Base-by-base conservation (phyloP, 306 rosid species). In the Vachellia pachyceras region DNA sequence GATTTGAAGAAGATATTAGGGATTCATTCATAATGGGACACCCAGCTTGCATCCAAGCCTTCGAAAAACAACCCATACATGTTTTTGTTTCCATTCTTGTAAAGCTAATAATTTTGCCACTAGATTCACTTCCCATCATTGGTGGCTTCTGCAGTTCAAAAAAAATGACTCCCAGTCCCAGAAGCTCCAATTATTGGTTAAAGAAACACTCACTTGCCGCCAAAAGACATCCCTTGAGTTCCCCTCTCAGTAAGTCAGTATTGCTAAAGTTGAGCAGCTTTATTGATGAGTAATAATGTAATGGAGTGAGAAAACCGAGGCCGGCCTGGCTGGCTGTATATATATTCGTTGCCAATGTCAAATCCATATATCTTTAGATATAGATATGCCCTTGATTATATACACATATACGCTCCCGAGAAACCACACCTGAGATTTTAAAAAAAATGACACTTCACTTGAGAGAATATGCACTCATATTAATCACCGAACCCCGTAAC, bases 101-200 rank as follows among this genome's bases (percentile, higher is more conserved):
- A 92, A 89, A 90, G 94, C 82, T 63, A 63, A 7, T 70, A 57
- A 6, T 70, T 55, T 55, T 85, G 25, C 93, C 90, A 89, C 88
- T 90, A 74, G 86, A 86, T 79, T 74, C 74, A 45, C 58, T 55
- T 49, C 79, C 74, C 85, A 90, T 88, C 76, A 90, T 86, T 88
- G 86, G 85, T 78, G 76, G 77, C 86, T 84, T 71, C 75, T 17
- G 58, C 22, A 84, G 70, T 80, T 84, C 50, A 79, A 79, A 84
- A 72, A 90, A 71, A 74, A 37, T 69, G 83, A 83, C 42, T 71
- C 64, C 58, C 1, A 3, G 35, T 71, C 64, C 58, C 1, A 3
- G 35, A 78, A 82, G n/a, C 68, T 33, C 87, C 89, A 91, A 88
- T 92, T 85, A 91, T 91, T 89, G 90, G 52, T 20, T 75, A 75